Evolutionary conservation across 2,329 filamentous ascomycete genomes (phyloP).

Genomic region (Colletotrichum sp.): DNA sequence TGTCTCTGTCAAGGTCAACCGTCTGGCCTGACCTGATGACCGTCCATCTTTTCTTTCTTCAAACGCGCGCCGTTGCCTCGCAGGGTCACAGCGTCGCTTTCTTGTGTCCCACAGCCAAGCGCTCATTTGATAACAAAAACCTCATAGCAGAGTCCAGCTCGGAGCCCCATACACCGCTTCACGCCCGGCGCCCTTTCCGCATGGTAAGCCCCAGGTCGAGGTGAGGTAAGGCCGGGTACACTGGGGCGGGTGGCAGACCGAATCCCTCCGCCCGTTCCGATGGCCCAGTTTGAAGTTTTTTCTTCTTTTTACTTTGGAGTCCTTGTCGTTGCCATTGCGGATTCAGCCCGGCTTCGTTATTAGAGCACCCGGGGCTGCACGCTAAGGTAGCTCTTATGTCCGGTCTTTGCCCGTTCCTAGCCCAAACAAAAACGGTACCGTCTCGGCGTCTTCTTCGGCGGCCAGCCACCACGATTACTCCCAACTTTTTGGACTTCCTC

Average conservation of each 20-base stretch:
- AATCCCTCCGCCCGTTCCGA: conserved; percentile 7
- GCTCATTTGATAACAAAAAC: neutral
- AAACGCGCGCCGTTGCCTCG: neutral
- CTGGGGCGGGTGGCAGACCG: neutral
- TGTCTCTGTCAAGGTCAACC: neutral
- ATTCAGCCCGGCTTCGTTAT: neutral
- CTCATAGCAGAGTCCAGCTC: neutral
- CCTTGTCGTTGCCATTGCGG: neutral
- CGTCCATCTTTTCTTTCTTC: neutral
- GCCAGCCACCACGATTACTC: neutral
- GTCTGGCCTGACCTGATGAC: neutral
- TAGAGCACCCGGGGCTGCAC: neutral
- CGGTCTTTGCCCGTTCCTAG: neutral
- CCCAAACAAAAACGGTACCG: neutral
- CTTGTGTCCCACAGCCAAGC: neutral
- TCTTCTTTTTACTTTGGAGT: neutral
- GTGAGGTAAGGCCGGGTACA: neutral
- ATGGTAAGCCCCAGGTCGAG: neutral
- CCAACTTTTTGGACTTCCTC: neutral
- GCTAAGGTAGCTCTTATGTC: neutral
- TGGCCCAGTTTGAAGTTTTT: neutral
- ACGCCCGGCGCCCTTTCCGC: neutral
- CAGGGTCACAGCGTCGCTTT: neutral
- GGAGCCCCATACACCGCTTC: neutral
- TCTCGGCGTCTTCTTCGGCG: neutral